Percentiles rank a stretch among this genome's conserved stretches.
Evolutionary conservation across 108 stramenopile genomes (phyloP).

Genomic region (Stephanodiscus minutulus): DNA sequence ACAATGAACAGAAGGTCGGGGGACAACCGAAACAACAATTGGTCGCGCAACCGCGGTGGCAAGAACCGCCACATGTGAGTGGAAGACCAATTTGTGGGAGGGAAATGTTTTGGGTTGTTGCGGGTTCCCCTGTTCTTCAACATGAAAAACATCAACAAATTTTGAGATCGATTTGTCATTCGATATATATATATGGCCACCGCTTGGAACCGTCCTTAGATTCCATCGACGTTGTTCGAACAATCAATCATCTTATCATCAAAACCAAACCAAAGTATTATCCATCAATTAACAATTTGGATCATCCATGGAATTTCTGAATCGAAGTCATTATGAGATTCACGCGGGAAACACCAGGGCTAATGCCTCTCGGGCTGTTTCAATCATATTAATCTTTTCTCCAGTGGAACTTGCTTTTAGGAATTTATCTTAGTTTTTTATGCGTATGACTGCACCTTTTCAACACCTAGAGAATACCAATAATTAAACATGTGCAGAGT

Average conservation of each 20-base stretch:
- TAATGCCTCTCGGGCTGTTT: slow-evolving; percentile 44
- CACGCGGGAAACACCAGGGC: slow-evolving; percentile 50
- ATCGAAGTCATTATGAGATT: slow-evolving; percentile 44
- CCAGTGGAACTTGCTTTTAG: slow-evolving; percentile 39
- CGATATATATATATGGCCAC: slow-evolving; percentile 14
- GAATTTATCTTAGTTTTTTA: slow-evolving; percentile 49
- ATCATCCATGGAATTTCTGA: slow-evolving; percentile 51
- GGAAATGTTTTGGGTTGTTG: slow-evolving; percentile 20
- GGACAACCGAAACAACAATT: slow-evolving; percentile 51
- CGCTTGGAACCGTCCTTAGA: slow-evolving; percentile 5
- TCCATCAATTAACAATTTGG: slow-evolving; percentile 25
- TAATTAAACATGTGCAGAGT: too few relatives aligned
- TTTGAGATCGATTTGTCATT: slow-evolving; percentile 6
- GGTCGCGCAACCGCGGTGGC: slow-evolving; percentile 47
- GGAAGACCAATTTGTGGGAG: neutral
- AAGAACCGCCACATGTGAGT: slow-evolving; percentile 35
- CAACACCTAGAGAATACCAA: neutral
- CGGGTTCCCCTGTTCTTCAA: slow-evolving; percentile 35
- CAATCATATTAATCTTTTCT: slow-evolving; percentile 53
- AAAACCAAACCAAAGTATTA: slow-evolving; percentile 19
- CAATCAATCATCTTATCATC: slow-evolving; percentile 28
- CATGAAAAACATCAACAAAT: slow-evolving; percentile 30
- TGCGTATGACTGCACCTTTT: slow-evolving; percentile 8
- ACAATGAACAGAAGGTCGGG: slow-evolving; percentile 34
- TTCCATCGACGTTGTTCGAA: slow-evolving; percentile 7